A percentile compares a stretch with the other conserved stretches of the same genome.
These are phyloP conservation scores for Penicillium sp. DNA, from an alignment of 2,329 filamentous ascomycete species.

Conservation along the genomic window DNA sequence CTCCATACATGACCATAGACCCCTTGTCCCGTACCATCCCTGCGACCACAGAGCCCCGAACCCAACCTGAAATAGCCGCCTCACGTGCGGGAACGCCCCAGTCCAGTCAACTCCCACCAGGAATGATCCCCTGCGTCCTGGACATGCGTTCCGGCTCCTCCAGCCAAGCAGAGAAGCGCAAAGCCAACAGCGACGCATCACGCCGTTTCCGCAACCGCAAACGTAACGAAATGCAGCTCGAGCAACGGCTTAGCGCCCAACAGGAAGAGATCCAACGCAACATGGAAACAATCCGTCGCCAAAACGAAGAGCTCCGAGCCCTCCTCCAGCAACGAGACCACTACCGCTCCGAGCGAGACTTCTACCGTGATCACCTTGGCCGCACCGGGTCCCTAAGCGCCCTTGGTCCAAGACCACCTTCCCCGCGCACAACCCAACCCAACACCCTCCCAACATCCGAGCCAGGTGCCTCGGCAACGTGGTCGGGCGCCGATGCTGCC, in stretches of 20 bases:
- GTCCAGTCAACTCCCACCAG: constrained; percentile 15
- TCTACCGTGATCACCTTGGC: constrained; percentile 36
- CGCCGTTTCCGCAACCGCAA: constrained; percentile 43
- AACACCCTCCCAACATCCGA: constrained; percentile 6
- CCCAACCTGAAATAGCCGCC: constrained; percentile 19
- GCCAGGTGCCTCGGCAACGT: constrained; percentile 7
- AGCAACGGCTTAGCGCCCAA: constrained; percentile 36
- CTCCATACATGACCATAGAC: constrained; percentile 28
- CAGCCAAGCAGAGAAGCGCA: constrained; percentile 42
- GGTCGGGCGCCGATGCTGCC: constrained; percentile 13
- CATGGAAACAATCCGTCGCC: constrained; percentile 27
- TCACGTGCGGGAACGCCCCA: constrained; percentile 13
- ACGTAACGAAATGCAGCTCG: constrained; percentile 40
- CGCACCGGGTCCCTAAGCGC: constrained; percentile 27
- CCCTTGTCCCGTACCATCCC: constrained; percentile 25
- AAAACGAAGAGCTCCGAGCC: constrained; percentile 35
- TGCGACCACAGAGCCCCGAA: constrained; percentile 21
- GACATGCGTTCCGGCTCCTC: constrained; percentile 43
- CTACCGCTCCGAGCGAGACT: constrained; percentile 41
- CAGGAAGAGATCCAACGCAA: constrained; percentile 39
- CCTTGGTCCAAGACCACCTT: constrained; percentile 31
- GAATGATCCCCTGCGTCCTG: constrained; percentile 38
- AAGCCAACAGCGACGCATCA: constrained; percentile 44
- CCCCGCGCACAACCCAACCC: constrained; percentile 24
- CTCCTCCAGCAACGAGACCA: constrained; percentile 37